Conservation (phyloP, 2,329 filamentous ascomycete species). For the Exophiala sp. region DNA sequence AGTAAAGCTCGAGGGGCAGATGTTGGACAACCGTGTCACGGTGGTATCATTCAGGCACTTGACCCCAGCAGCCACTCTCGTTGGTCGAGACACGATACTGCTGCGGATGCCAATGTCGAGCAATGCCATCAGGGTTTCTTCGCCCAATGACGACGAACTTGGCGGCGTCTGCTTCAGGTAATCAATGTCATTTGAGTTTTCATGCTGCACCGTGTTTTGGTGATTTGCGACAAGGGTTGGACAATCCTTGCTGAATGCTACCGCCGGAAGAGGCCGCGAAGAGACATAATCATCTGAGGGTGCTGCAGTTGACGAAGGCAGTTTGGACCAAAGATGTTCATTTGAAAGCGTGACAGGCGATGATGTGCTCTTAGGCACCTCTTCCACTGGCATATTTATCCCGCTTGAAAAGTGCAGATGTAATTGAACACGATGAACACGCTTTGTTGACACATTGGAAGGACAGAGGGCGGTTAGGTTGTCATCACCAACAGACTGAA, state of each 20-base stretch:
- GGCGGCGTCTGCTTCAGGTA: background rate
- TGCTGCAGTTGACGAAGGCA: background rate
- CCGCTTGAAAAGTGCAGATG: slow-evolving; percentile 1
- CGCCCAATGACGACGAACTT: slow-evolving; percentile 4
- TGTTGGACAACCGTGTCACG: slow-evolving; percentile 6
- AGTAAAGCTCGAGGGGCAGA: slow-evolving; percentile 13
- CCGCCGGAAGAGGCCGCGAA: no score
- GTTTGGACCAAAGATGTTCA: background rate
- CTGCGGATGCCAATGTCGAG: slow-evolving; percentile 17
- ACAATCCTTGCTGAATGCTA: no score
- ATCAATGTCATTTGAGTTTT: background rate
- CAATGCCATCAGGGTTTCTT: slow-evolving; percentile 8
- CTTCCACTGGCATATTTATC: background rate
- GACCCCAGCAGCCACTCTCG: slow-evolving; percentile 9
- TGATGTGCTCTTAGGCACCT: background rate
- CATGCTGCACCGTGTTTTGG: background rate
- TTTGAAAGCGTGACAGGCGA: background rate
- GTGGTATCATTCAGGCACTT: slow-evolving; percentile 2
- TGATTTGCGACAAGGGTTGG: no score
- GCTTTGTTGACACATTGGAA: background rate
- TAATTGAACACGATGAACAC: slow-evolving; percentile 2
- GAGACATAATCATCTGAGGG: no score
- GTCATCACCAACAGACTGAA: slow-evolving; percentile 8
- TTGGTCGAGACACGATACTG: slow-evolving; percentile 13
- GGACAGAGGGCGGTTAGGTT: slow-evolving; percentile 6